Evolutionary conservation across 768 basidiomycete genomes (phyloP).

Genomic region (Cantharellus anzutake): DNA sequence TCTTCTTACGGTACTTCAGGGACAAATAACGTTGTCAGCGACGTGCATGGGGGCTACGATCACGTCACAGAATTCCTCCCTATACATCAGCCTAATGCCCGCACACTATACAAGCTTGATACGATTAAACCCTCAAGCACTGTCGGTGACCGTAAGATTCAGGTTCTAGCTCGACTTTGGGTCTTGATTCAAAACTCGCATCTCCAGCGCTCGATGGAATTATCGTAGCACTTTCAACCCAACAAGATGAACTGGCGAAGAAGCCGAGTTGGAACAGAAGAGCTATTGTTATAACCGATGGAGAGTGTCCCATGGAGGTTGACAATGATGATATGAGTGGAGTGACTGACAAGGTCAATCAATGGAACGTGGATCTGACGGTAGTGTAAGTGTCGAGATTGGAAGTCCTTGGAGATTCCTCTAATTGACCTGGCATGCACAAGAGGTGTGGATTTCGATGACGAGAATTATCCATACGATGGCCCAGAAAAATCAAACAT

Average conservation of each 20-base stretch:
- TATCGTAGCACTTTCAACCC: constrained; percentile 70
- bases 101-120: constrained; percentile 47
- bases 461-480: constrained; percentile 39
- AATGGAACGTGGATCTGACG: constrained; percentile 35
- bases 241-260: constrained; percentile 40
- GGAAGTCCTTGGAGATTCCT: neutral
- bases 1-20: constrained; percentile 19
- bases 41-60: constrained; percentile 49
- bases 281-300: constrained; percentile 72
- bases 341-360: constrained; percentile 45
- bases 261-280: constrained; percentile 79
- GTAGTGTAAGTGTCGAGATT: constrained; percentile 38
- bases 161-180: neutral
- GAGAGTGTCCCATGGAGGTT: constrained; percentile 48
- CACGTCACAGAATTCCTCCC: constrained; percentile 51
- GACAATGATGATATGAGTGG: constrained; percentile 46
- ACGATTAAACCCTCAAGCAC: constrained; percentile 34
- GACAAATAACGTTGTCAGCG: constrained; percentile 45
- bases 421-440: neutral
- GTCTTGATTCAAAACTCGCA: neutral
- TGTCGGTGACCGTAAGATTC: constrained; percentile 44
- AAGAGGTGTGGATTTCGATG: constrained; percentile 83
- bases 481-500: constrained; percentile 50
- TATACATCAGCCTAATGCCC: constrained; percentile 44
- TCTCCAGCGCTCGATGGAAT: constrained; percentile 58